These are phyloP conservation scores for Tinospora cordifolia DNA, from an alignment of 164 flowering plant species.

Conservation along the genomic window DNA sequence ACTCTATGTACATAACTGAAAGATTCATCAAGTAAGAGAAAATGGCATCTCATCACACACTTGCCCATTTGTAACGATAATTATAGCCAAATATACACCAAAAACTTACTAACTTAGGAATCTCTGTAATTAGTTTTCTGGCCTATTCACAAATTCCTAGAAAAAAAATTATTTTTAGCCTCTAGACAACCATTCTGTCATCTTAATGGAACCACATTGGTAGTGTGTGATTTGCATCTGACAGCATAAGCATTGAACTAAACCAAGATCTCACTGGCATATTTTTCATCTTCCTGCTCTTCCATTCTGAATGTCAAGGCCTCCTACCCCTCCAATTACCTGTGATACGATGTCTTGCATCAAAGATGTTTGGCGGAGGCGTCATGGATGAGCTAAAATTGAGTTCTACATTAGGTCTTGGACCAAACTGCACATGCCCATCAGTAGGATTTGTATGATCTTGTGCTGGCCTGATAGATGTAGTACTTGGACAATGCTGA, in stretches of 20 bases:
- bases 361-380: conserved; percentile 6
- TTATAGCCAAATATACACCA: not conserved
- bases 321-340: conserved; percentile 18
- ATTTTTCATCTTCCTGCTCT: not conserved
- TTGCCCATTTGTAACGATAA: not conserved
- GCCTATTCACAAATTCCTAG: conserved; percentile 9
- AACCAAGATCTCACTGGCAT: not conserved
- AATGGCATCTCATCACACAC: not conserved
- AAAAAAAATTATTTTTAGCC: not conserved
- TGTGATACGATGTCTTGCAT: conserved; percentile 13
- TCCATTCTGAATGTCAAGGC: conserved; percentile 11
- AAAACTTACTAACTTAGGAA: not conserved
- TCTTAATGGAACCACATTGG: not conserved
- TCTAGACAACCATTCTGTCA: not conserved
- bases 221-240: not conserved
- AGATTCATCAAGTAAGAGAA: not conserved
- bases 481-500: conserved; percentile 12
- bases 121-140: not conserved
- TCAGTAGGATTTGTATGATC: not conserved
- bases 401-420: conserved; percentile 4
- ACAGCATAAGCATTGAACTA: not conserved
- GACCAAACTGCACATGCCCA: conserved; percentile 11
- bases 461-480: conserved; percentile 12
- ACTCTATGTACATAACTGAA: not conserved
- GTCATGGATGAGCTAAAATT: conserved; percentile 7